Percentiles rank a stretch among this genome's conserved stretches.
Evolutionary conservation across 768 basidiomycete genomes (phyloP).

Genomic region (Naematelia aurantialba): DNA sequence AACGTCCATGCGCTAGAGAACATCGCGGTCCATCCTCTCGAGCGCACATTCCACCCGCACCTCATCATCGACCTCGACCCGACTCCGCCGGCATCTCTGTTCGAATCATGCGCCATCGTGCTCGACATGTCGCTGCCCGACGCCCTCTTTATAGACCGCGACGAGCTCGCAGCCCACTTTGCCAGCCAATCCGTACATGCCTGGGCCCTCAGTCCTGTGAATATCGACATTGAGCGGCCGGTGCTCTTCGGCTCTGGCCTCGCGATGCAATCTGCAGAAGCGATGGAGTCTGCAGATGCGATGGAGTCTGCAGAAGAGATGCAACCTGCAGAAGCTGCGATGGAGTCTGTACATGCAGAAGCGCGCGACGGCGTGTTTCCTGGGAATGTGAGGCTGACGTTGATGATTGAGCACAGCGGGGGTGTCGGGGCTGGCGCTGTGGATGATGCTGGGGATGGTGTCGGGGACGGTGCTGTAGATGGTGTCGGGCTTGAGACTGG

Average conservation of each 20-base stretch:
- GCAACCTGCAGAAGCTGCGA: slow-evolving; percentile 3
- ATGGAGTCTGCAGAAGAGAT: neutral
- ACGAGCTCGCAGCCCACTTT: slow-evolving; percentile 20
- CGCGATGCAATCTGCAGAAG: neutral
- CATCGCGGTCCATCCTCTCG: slow-evolving; percentile 5
- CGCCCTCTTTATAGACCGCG: slow-evolving; percentile 28
- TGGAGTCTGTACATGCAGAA: too few species aligned
- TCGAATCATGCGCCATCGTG: slow-evolving; percentile 3
- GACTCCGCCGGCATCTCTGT: neutral
- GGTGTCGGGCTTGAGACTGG: too few species aligned
- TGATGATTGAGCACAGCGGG: neutral
- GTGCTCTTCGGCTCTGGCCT: neutral
- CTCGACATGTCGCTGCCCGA: slow-evolving; percentile 20
- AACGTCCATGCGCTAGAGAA: neutral
- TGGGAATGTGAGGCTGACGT: neutral
- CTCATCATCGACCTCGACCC: slow-evolving; percentile 4
- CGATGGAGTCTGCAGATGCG: neutral
- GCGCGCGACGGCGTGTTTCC: too few species aligned
- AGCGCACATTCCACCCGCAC: slow-evolving; percentile 16
- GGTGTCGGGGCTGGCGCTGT: slow-evolving; percentile 3
- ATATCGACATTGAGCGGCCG: slow-evolving; percentile 25
- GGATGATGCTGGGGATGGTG: too few species aligned
- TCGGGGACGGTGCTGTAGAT: too few species aligned
- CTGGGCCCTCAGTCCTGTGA: slow-evolving; percentile 11
- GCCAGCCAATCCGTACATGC: neutral